A percentile compares a stretch with the other conserved stretches of the same genome.
Conservation (phyloP, 1,284 basidiomycete species). For the Ustilago hordei region DNA sequence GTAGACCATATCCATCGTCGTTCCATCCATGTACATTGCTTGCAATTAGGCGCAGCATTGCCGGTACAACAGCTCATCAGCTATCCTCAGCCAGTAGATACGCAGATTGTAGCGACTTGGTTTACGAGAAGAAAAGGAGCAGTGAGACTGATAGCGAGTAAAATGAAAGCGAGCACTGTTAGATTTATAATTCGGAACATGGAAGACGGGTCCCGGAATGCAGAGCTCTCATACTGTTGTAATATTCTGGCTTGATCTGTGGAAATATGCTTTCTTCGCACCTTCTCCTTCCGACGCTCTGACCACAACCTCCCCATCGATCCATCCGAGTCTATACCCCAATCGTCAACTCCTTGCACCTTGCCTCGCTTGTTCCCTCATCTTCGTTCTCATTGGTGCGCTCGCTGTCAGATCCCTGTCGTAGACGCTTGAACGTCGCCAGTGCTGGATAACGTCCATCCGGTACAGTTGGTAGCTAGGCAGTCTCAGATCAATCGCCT, state of each 20-base stretch:
- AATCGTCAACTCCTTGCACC: not conserved
- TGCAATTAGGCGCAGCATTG: not conserved
- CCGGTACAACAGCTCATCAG: not conserved
- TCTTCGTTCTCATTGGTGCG: not conserved
- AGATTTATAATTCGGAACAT: not conserved
- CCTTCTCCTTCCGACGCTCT: conserved; percentile 12
- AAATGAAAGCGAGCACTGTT: not conserved
- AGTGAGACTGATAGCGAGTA: not conserved
- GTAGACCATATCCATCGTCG: not conserved
- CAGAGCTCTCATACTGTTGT: not conserved
- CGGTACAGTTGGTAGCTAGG: not conserved
- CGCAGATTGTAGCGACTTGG: too few species aligned
- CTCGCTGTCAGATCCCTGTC: not conserved
- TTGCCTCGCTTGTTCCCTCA: not conserved
- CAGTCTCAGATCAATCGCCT: not conserved
- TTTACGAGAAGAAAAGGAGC: not conserved
- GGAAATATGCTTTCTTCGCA: conserved; percentile 27
- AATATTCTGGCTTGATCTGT: not conserved
- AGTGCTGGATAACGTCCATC: conserved; percentile 9
- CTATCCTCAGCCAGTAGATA: not conserved
- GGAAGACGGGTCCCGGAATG: not conserved
- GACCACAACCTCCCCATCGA: conserved; percentile 26
- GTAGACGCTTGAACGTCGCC: not conserved
- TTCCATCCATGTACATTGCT: not conserved
- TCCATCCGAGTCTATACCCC: not conserved